Percentiles rank a stretch among this genome's conserved stretches.
These are phyloP conservation scores for Tricholoma flavovirens DNA, from an alignment of 768 basidiomycete species.

Conservation along the genomic window DNA sequence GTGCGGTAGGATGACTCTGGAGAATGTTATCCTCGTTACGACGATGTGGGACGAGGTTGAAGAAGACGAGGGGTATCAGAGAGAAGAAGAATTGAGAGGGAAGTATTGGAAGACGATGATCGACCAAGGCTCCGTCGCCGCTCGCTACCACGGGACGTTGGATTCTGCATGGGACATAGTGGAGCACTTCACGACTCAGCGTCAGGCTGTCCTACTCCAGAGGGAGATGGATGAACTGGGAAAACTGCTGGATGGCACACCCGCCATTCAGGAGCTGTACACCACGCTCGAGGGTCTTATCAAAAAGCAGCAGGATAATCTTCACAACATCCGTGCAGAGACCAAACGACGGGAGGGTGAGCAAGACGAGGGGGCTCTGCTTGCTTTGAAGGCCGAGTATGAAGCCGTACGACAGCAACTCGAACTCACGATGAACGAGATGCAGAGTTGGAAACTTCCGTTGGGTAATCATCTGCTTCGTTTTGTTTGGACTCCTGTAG, in stretches of 20 bases:
- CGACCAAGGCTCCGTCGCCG: conserved; percentile 5
- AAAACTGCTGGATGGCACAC: conserved; percentile 7
- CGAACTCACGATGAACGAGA: neutral
- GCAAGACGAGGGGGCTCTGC: neutral
- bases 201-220: conserved; percentile 14
- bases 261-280: conserved; percentile 3
- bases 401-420: neutral
- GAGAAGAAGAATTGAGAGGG: neutral
- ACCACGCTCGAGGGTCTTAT: conserved; percentile 5
- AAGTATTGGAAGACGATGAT: conserved; percentile 6
- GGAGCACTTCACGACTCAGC: conserved; percentile 20
- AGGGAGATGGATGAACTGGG: conserved; percentile 18
- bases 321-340: neutral
- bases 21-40: conserved; percentile 24
- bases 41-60: conserved; percentile 27
- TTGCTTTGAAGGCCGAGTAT: neutral
- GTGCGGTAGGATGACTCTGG: conserved; percentile 15
- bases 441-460: no score
- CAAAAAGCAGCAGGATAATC: conserved; percentile 6
- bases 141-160: conserved; percentile 1
- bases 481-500: neutral
- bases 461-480: neutral
- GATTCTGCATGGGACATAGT: conserved; percentile 21
- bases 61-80: neutral
- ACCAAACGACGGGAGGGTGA: neutral